These are phyloP conservation scores for Aquilaria malaccensis DNA, from an alignment of 345 rosid genomes.

Conservation along the genomic window DNA sequence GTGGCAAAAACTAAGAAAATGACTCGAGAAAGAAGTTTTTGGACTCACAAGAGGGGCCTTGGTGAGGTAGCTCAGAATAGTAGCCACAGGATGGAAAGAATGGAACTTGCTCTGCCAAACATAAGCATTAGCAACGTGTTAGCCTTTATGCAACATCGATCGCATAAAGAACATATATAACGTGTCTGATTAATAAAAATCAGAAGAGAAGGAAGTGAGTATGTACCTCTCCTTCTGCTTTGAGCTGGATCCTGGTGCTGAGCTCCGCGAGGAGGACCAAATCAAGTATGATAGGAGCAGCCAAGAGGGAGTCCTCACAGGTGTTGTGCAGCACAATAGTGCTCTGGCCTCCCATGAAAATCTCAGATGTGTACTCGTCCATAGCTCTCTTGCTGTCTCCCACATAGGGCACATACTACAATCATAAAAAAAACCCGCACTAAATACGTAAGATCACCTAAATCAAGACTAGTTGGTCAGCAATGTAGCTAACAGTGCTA, in stretches of 20 bases:
- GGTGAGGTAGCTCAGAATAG: slow-evolving; percentile 94
- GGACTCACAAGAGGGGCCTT: slow-evolving; percentile 93
- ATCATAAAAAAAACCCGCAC: slow-evolving; percentile 4
- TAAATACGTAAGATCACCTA: not conserved
- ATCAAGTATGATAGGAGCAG: slow-evolving; percentile 94
- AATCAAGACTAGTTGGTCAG: not conserved
- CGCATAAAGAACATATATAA: too few species aligned
- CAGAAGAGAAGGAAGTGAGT: not conserved
- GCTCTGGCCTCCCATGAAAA: slow-evolving; percentile 94
- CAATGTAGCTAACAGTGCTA: not conserved
- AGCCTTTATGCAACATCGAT: too few species aligned
- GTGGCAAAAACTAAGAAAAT: not conserved
- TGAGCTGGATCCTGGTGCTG: slow-evolving; percentile 80
- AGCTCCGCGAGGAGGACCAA: slow-evolving; percentile 96
- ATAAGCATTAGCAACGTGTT: not conserved
- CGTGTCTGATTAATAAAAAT: not conserved
- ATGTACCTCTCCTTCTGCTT: slow-evolving; percentile 75
- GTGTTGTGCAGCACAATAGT: slow-evolving; percentile 95
- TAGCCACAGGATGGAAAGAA: slow-evolving; percentile 96
- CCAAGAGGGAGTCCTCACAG: slow-evolving; percentile 94
- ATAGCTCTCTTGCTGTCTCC: slow-evolving; percentile 99
- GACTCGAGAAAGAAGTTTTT: not conserved
- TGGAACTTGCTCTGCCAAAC: slow-evolving; percentile 78
- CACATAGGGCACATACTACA: slow-evolving; percentile 88
- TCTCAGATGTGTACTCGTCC: slow-evolving; percentile 99